Percentiles rank a stretch among this genome's conserved stretches.
phyloP scores from a whole-genome alignment of 2,329 filamentous ascomycete species.

The Xylaria arbuscula region DNA sequence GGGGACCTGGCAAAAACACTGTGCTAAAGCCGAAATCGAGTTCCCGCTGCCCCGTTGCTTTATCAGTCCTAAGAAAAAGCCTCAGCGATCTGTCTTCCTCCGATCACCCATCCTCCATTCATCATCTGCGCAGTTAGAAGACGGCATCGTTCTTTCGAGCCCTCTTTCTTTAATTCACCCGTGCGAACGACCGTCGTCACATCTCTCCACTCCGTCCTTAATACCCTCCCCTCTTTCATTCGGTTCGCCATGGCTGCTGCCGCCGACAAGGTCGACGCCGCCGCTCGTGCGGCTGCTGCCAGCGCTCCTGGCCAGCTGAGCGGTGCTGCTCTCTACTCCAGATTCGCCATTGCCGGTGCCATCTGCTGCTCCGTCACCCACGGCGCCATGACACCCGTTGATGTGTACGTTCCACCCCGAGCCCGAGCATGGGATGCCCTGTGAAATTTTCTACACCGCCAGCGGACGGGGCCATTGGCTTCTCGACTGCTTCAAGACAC shows the following conservation, averaged over 20 bases:
- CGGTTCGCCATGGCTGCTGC: constrained; percentile 43
- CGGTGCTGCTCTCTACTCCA: constrained; percentile 77
- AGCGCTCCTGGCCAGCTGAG: constrained; percentile 43
- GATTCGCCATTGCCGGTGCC: constrained; percentile 96
- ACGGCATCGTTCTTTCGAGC: constrained; percentile 28
- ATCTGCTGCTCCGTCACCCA: constrained; percentile 99
- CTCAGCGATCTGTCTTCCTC: constrained; percentile 31
- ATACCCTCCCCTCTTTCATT: constrained; percentile 23
- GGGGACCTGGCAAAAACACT: constrained; percentile 8
- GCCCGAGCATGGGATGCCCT: neutral
- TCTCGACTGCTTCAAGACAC: neutral
- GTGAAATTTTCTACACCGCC: constrained; percentile 1
- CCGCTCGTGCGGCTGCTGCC: constrained; percentile 41
- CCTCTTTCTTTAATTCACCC: constrained; percentile 11
- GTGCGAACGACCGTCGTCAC: constrained; percentile 25
- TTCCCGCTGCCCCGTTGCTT: constrained; percentile 25
- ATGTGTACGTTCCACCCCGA: constrained; percentile 82
- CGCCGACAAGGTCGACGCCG: constrained; percentile 43
- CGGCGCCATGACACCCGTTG: constrained; percentile 95
- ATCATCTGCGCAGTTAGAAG: constrained; percentile 14
- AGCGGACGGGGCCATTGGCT: constrained; percentile 15
- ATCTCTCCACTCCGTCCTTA: constrained; percentile 44
- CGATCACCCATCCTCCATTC: constrained; percentile 21
- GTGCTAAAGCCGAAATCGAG: constrained; percentile 22
- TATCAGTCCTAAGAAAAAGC: constrained; percentile 36